Base-by-base conservation (phyloP, 108 stramenopile species). In the Nitzschia sp. region DNA sequence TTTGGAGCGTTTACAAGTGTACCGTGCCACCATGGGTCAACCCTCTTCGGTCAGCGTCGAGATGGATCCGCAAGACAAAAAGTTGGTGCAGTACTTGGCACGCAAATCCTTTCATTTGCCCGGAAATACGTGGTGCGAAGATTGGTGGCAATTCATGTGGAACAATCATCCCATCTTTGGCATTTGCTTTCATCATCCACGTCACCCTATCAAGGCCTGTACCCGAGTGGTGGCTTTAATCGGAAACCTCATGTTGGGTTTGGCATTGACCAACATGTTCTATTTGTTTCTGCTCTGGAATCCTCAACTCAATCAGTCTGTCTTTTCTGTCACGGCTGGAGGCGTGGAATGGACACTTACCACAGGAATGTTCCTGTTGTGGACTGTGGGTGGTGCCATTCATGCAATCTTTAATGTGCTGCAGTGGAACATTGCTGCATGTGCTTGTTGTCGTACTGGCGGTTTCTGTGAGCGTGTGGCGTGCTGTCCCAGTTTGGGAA, bases 131-230 rank as follows among this genome's bases (percentile, higher is more conserved):
- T 92, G 82, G 76, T 65, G 68, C 6, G 71, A 81, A 57, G 93
- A 94, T 60, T 89, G 86, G 86, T 48, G 79, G 10, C 86, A 88
- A 56, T 94, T 79, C 51, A 75, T 89, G 63, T 52, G 51, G 24
- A 94, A 91, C 70, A 89, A 84, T 42, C 93, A 94, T 75, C 90
- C 90, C 9, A 34, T 94, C n/a, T 86, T 91, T 70, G 87, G 89
- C 38, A 74, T 91, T 0, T 94, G 82, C 41, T 85, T 65, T 53
- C 79, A 87, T 57, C 85, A 91, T 66, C 57, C 51, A n/a, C 41
- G 80, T 0, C 89, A 94, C 75, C 93, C 93, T 10, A 67, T 94
- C 10, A 58, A 70, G 26, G 57, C 70, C 6, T 63, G 72, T 26
- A 82, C 82, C 22, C 85, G 93, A 56, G 20, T 86, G 19, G 71